Conservation (phyloP, 768 basidiomycete genomes). For the Tricholoma sp. region DNA sequence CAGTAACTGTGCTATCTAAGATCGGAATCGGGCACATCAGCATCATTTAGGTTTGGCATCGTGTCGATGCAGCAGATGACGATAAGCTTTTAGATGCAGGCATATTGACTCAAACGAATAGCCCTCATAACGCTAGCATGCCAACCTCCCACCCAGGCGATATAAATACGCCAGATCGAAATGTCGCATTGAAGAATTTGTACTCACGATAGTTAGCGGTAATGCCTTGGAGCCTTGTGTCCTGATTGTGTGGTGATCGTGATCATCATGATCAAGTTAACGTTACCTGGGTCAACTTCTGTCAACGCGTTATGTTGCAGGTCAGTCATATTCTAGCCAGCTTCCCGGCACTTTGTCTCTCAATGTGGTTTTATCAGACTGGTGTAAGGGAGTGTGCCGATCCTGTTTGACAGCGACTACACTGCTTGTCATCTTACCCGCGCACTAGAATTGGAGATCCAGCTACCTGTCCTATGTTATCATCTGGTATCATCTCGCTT, state of each 20-base stretch:
- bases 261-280: neutral
- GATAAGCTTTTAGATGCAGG: too few relatives aligned
- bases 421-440: neutral
- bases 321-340: neutral
- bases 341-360: neutral
- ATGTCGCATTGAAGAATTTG: too few relatives aligned
- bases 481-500: conserved; percentile 29
- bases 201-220: neutral
- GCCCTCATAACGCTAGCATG: too few relatives aligned
- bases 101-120: too few relatives aligned
- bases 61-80: too few relatives aligned
- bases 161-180: too few relatives aligned
- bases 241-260: neutral
- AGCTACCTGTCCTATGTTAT: conserved; percentile 1
- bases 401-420: neutral
- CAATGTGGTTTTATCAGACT: neutral
- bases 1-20: too few relatives aligned
- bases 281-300: neutral
- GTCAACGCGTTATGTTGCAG: neutral
- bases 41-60: too few relatives aligned
- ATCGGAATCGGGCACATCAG: too few relatives aligned
- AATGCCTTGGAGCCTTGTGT: neutral
- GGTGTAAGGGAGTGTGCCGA: neutral
- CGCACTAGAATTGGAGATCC: neutral
- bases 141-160: too few relatives aligned